Percentiles rank a stretch among this genome's conserved stretches.
These are phyloP conservation scores for Ceratobasidium sp. DNA, from an alignment of 1,284 basidiomycete species.

Conservation along the genomic window DNA sequence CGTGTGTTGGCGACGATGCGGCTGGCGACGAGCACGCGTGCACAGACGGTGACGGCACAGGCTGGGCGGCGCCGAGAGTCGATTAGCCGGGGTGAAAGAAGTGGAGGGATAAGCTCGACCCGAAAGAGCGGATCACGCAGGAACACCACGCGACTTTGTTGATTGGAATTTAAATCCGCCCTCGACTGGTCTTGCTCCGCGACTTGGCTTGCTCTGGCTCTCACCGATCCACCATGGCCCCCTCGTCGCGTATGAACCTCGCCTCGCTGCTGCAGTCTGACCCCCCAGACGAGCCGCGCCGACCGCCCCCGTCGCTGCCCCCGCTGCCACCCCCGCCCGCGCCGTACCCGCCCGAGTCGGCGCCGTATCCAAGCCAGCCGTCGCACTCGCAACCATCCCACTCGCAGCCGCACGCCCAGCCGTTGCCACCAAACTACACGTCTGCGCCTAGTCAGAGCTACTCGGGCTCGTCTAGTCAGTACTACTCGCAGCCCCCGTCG, in stretches of 20 bases:
- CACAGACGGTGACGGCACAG: background rate
- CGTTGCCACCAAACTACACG: constrained; percentile 1
- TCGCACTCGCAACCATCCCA: constrained; percentile 2
- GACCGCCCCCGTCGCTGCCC: background rate
- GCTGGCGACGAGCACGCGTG: background rate
- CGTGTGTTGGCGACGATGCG: background rate
- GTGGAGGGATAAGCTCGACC: constrained; percentile 25
- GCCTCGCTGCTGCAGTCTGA: constrained; percentile 41
- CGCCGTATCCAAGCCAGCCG: background rate
- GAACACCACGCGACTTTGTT: constrained; percentile 37
- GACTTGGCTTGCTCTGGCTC: too few species aligned
- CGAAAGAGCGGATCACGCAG: constrained; percentile 32
- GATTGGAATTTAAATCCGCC: constrained; percentile 37
- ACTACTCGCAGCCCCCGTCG: constrained; percentile 16
- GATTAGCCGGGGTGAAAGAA: background rate
- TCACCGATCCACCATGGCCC: constrained; percentile 27
- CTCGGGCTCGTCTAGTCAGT: constrained; percentile 13
- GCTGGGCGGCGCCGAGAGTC: background rate
- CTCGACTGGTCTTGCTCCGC: constrained; percentile 3
- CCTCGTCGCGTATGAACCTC: constrained; percentile 42
- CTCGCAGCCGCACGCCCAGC: background rate
- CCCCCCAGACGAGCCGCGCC: background rate
- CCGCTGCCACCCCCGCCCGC: constrained; percentile 17
- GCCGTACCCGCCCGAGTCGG: background rate
- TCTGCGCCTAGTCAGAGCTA: constrained; percentile 3